Evolutionary conservation across 495 filamentous ascomycete species (phyloP), one percentile per base, ranked within the genome.

Genomic region (Filosporella fistucella): DNA sequence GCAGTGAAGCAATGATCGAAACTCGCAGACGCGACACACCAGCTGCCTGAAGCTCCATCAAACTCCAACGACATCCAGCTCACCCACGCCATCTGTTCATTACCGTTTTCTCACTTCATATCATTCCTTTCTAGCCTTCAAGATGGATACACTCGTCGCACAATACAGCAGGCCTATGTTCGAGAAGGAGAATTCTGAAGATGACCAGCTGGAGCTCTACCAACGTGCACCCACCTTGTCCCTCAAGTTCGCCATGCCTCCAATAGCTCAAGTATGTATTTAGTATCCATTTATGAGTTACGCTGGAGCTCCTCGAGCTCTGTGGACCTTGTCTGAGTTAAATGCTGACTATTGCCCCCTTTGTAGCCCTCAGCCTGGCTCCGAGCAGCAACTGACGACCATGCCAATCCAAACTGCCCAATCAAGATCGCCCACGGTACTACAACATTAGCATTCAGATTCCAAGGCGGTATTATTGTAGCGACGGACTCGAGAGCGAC

Each of bases 351-450:
- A 54, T 58, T 38, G 51, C 47, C 37, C 21, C 25, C 30, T 25
- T 49, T 59, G n/a, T 54, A 94, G 87, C 82, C 84, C 42, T 82
- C 89, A 28, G 80, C 89, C 47, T 98, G 91, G 82, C 89, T 98
- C 61, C 91, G 93, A 64, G 88, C 94, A 41, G 88, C 86, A 69
- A 96, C 93, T 54, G 93, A 98, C 70, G 93, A 98, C 81, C 81
- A 89, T 68, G 82, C 89, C 52, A 98, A 98, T 71, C 91, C 94
- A 42, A 80, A 84, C 66, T 95, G 89, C 66, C 93, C 93, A 35
- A 98, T 98, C 75, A 98, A 98, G 78, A 85, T 98, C 62, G 94
- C 94, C 33, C 94, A 98, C 78, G 93, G 93, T 64, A 98, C 93
- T 37, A 98, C 93, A 49, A 98, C 93, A n/a, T 78, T 98, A 32